phyloP scores from a whole-genome alignment of 106 monocot species.

The Narthecium ossifragum region DNA sequence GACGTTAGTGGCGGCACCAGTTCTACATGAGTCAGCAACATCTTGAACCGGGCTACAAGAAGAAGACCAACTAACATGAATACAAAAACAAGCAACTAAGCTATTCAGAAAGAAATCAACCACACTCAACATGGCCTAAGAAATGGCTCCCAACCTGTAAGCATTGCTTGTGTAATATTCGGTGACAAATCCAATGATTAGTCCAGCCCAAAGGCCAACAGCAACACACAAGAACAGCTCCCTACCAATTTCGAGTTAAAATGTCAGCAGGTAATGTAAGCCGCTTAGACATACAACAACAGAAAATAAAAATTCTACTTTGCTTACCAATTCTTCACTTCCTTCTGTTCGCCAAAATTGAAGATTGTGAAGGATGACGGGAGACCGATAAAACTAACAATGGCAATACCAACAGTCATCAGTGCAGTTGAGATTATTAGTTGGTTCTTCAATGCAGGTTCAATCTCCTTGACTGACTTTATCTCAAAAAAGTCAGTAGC shows the following conservation, averaged over 20 bases:
- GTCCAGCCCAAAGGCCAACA: slow-evolving; percentile 69
- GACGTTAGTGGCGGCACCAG: slow-evolving; percentile 66
- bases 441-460: slow-evolving; percentile 67
- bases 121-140: not conserved
- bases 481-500: slow-evolving; percentile 68
- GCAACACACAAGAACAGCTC: slow-evolving; percentile 77
- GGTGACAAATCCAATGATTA: slow-evolving; percentile 61
- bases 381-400: slow-evolving; percentile 47
- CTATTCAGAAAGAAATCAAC: not conserved
- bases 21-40: slow-evolving; percentile 74
- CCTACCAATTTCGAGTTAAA: slow-evolving; percentile 49
- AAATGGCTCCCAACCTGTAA: slow-evolving; percentile 33
- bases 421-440: slow-evolving; percentile 73
- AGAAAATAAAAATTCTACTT: not conserved
- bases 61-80: not conserved
- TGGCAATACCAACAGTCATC: slow-evolving; percentile 76
- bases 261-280: too few relatives aligned
- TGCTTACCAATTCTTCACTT: slow-evolving; percentile 69
- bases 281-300: not conserved
- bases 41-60: slow-evolving; percentile 62
- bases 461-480: slow-evolving; percentile 63
- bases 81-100: not conserved
- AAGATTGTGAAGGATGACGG: slow-evolving; percentile 65
- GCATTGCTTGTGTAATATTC: slow-evolving; percentile 77
- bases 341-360: slow-evolving; percentile 54